A percentile compares a stretch with the other conserved stretches of the same genome.
Conservation (phyloP, 1,284 basidiomycete genomes). For the Paramarasmius palmivorus region DNA sequence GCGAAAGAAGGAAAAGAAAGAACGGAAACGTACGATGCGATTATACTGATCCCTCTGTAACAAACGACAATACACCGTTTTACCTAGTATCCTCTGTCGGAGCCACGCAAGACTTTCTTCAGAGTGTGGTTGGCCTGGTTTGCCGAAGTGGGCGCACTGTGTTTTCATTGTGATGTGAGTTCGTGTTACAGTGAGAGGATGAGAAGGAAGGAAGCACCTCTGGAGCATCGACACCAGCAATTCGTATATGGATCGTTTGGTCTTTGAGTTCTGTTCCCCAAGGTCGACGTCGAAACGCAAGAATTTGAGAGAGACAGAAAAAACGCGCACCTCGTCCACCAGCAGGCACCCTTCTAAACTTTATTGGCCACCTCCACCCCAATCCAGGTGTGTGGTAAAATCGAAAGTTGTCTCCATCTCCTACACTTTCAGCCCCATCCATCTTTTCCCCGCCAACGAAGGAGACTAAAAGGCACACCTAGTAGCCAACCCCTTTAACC, state of each 20-base stretch:
- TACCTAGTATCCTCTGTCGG: constrained; percentile 53
- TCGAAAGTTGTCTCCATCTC: no score
- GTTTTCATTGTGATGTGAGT: constrained; percentile 11
- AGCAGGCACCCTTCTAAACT: constrained; percentile 64
- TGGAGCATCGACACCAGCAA: constrained; percentile 89
- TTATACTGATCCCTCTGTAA: constrained; percentile 79
- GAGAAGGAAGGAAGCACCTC: constrained; percentile 62
- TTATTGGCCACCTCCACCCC: constrained; percentile 73
- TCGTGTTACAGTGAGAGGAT: not conserved
- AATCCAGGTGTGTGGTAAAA: constrained; percentile 83
- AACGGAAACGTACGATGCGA: constrained; percentile 65
- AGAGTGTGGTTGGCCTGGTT: constrained; percentile 70
- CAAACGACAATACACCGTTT: constrained; percentile 67
- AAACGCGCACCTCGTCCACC: constrained; percentile 58
- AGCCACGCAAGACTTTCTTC: constrained; percentile 77
- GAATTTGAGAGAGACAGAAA: not conserved
- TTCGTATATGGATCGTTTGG: constrained; percentile 80
- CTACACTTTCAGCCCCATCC: constrained; percentile 54
- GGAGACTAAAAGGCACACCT: constrained; percentile 45
- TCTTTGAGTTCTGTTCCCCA: constrained; percentile 61
- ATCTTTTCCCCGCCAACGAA: constrained; percentile 2
- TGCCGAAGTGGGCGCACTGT: constrained; percentile 79
- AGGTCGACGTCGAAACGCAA: no score
- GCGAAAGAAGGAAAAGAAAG: not conserved
- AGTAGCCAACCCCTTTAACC: constrained; percentile 76